Evolutionary conservation across 2,329 filamentous ascomycete species (phyloP), one percentile per base, ranked within the genome.

Genomic region (Fusarium heterosporum): DNA sequence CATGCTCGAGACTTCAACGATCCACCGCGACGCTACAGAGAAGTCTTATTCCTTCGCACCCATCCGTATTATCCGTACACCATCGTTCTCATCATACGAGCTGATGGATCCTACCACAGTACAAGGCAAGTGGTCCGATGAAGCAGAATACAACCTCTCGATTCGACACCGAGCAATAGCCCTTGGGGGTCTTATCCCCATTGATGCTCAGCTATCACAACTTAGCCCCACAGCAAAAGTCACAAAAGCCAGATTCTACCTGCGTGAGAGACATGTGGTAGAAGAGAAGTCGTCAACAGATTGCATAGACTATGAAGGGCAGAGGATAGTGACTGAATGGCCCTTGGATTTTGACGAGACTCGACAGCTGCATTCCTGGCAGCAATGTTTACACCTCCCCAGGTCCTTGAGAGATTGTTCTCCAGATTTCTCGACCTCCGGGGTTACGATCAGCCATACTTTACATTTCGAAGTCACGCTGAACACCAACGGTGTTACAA

Each of bases 101-200:
- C 58, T 61, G 2, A 47, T 61, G 56, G 58, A 61, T 8, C 58
- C 58, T 0, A 8, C 48, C 1, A 47, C 48, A 3, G 56, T 54
- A 4, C 41, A 61, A 2, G 58, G 58, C 0, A 61, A 43, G 2
- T 61, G 58, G 58, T 41, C 30, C 0, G 51, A 16, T 2, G 47
- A 19, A 13, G 48, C 56, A 3, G 48, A 61, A 8, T 61, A 61
- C 8, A 61, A 32, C 1, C 25, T 61, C 2, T 61, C 58, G 0
- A 30, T 55, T 1, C 41, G 48, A 16, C 58, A 61, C 13, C 34
- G 57, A 1, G 58, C 58, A 2, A 61, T 61, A 14, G 56, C 58
- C 0, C 10, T 61, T 0, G 58, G 58, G 0, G 56, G 58, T 0
- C 30, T 61, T 0, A 29, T 61, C 4, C 56, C 58, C 0, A 47